Percentiles rank a stretch among this genome's conserved stretches.
These are phyloP conservation scores for Serendipita sp. DNA, from an alignment of 768 basidiomycete genomes.

Conservation along the genomic window DNA sequence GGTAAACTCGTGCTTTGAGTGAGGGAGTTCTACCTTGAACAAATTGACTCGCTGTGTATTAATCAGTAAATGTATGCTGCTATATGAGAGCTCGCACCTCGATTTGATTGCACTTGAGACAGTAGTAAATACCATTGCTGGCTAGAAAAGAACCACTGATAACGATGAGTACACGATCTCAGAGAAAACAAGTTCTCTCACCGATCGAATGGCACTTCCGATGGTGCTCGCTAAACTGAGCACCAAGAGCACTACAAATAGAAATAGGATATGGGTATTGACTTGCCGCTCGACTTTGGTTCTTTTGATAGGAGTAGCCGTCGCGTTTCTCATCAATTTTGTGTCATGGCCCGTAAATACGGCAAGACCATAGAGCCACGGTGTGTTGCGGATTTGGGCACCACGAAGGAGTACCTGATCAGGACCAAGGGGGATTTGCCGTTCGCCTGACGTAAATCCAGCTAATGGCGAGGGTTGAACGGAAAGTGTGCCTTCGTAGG, in stretches of 20 bases:
- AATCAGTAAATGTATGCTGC: not conserved
- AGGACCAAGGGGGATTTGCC: constrained; percentile 81
- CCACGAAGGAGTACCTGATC: constrained; percentile 90
- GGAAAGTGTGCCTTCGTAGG: constrained; percentile 49
- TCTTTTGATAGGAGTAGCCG: constrained; percentile 90
- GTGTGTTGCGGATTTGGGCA: constrained; percentile 88
- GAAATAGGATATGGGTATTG: constrained; percentile 88
- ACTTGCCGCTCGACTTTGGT: constrained; percentile 94
- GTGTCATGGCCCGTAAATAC: constrained; percentile 98
- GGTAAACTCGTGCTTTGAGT: not conserved
- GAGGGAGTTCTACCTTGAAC: constrained; percentile 51
- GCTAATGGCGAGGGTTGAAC: constrained; percentile 48
- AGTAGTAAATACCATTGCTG: constrained; percentile 86
- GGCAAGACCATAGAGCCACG: constrained; percentile 87
- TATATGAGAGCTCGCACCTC: constrained; percentile 13
- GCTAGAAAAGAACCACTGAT: constrained; percentile 67
- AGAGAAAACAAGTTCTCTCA: constrained; percentile 18
- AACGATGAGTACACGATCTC: not conserved
- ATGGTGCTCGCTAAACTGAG: constrained; percentile 84
- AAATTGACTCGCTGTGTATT: constrained; percentile 46
- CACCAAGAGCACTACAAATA: constrained; percentile 74
- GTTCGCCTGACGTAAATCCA: constrained; percentile 33
- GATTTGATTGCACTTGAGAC: constrained; percentile 22
- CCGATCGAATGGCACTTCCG: constrained; percentile 75
- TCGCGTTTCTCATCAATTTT: constrained; percentile 95